Base-by-base conservation (phyloP, 192 early-diverging fungal species). In the Geosiphon pyriformis region DNA sequence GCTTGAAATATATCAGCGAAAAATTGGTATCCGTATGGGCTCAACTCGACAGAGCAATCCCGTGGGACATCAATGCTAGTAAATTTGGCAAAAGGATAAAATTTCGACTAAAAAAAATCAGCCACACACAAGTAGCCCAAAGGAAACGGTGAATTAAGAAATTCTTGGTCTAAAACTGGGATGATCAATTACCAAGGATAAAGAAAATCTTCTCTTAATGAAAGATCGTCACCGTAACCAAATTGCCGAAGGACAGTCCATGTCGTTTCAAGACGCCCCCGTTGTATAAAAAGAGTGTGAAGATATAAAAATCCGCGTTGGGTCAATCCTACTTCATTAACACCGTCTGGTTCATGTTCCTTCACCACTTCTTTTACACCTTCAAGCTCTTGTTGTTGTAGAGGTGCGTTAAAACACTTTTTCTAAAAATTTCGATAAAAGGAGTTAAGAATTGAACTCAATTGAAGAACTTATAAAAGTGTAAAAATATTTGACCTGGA, bases 201-300 rank as follows among this genome's bases (percentile, higher is more conserved):
- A 66, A 99, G 70, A 71, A 89, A 98, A 64, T 95, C 95, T 72
- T 96, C 93, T 59, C 92, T 78, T 59, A 99, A 69, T 0, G 90
- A 87, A 48, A 99, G 69, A 67, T 99, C 95, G 69, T 97, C 92
- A 26, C 94, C 94, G 69, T 99, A 98, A 27, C 95, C 95, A 80
- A 99, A 99, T 66, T 86, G 87, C 50, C 95, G 78, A 56, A 99
- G 71, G 1, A 99, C 95, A 46, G 94, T 93, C 97, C 97, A 99
- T 23, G 97, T 97, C 4, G 97, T 99, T 71, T 99, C 97, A 20
- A 98, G 79, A 17, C 95, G 86, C 15, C 97, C 97, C 4, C 93
- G 82, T 81, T 98, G 95, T 55, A 99, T 96, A 73, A 98, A 99
- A 26, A 96, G 84, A 57, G 90, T 90, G 71, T 99, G 94, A 42